Conservation (phyloP, 768 basidiomycete species). For the Plicaturopsis crispa region DNA sequence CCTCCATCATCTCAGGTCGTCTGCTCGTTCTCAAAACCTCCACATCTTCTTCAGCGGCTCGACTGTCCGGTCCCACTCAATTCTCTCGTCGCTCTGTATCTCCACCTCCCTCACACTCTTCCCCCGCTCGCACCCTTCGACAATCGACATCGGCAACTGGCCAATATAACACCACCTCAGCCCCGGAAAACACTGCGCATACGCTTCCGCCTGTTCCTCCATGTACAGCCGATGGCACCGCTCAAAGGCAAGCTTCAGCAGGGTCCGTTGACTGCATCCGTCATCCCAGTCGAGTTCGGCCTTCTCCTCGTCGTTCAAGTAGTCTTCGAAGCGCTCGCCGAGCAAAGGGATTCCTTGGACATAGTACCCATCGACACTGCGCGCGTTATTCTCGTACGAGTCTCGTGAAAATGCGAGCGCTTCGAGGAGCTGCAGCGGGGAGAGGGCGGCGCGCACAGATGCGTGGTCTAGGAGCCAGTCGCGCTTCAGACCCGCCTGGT, state of each 20-base stretch:
- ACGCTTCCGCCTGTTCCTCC: neutral
- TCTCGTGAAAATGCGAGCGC: conserved; percentile 21
- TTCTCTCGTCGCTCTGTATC: neutral
- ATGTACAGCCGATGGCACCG: neutral
- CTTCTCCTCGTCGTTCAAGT: neutral
- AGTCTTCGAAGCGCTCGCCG: conserved; percentile 1
- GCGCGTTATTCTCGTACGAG: conserved; percentile 17
- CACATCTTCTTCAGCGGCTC: no score
- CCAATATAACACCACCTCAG: neutral
- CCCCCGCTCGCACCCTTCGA: conserved; percentile 4
- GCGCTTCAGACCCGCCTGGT: conserved; percentile 13
- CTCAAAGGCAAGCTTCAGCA: neutral
- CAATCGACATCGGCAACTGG: neutral
- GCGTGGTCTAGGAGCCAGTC: conserved; percentile 21
- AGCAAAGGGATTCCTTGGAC: conserved; percentile 14
- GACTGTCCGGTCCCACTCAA: no score
- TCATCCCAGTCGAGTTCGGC: neutral
- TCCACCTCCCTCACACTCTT: neutral
- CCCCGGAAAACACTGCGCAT: neutral
- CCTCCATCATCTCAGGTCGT: no score
- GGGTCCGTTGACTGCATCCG: no score
- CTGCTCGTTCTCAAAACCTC: no score
- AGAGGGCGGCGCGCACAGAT: conserved; percentile 10
- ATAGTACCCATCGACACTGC: conserved; percentile 19
- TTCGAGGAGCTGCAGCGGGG: conserved; percentile 15